Evolutionary conservation across 73 alveolate genomes (phyloP).

Genomic region (Diophrys appendiculata): DNA sequence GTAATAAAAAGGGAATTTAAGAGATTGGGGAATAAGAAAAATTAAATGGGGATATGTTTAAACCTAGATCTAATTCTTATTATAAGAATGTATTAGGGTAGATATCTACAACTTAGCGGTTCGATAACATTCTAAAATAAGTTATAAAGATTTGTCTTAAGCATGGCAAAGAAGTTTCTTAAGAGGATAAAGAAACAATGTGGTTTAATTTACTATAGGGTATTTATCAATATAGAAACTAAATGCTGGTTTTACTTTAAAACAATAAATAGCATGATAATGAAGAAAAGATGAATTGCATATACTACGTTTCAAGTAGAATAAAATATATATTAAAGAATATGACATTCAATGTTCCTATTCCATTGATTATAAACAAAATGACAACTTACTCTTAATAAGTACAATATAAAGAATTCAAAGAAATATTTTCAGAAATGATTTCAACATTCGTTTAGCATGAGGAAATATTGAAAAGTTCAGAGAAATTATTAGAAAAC

Average conservation of each 20-base stretch:
- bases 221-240: background rate
- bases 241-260: background rate
- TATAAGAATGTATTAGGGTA: too few species aligned
- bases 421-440: background rate
- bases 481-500: background rate
- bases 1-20: background rate
- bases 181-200: background rate
- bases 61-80: too few species aligned
- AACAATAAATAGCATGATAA: background rate
- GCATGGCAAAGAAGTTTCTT: background rate
- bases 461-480: background rate
- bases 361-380: background rate
- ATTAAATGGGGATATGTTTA: too few species aligned
- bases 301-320: background rate
- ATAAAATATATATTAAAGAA: background rate
- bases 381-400: background rate
- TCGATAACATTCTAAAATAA: background rate
- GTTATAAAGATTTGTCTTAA: background rate
- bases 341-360: background rate
- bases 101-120: too few species aligned
- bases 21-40: background rate
- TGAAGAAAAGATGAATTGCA: background rate
- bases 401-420: background rate
- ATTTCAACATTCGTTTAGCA: background rate
- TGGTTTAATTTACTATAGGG: background rate